A percentile compares a stretch with the other conserved stretches of the same genome.
Conservation (phyloP, 176 grass and related monocot genomes). For the Tuctoria greenei region DNA sequence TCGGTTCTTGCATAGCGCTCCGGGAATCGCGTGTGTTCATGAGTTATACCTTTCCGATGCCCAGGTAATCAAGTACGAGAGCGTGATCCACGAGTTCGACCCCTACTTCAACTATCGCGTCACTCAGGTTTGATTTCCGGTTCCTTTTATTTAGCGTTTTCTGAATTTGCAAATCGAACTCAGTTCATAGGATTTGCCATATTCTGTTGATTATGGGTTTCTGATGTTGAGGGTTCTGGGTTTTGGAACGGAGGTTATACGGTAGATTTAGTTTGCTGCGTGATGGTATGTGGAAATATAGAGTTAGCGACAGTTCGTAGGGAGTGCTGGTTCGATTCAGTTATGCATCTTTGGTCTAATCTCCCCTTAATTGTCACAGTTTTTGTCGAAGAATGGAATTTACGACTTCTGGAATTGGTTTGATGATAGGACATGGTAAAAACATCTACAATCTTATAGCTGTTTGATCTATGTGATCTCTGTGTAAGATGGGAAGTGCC, state of each 20-base stretch:
- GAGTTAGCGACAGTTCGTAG: background rate
- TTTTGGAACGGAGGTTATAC: slow-evolving; percentile 31
- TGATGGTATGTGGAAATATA: slow-evolving; percentile 1
- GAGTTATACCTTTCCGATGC: background rate
- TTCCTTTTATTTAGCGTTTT: background rate
- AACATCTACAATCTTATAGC: background rate
- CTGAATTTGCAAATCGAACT: background rate
- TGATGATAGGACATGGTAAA: slow-evolving; percentile 97
- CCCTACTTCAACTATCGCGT: slow-evolving; percentile 99
- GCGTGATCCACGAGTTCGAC: slow-evolving; percentile 99
- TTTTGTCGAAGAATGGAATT: slow-evolving; percentile 97
- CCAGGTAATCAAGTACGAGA: slow-evolving; percentile 99
- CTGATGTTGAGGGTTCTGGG: slow-evolving; percentile 35
- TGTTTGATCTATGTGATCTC: background rate
- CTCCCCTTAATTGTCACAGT: slow-evolving; percentile 56
- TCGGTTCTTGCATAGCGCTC: background rate
- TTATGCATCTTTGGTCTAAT: slow-evolving; percentile 14
- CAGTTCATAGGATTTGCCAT: background rate
- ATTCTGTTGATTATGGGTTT: background rate
- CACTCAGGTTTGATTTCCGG: slow-evolving; percentile 67
- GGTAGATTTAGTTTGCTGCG: slow-evolving; percentile 29
- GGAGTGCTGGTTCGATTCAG: background rate
- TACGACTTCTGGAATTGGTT: slow-evolving; percentile 99
- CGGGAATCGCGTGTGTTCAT: slow-evolving; percentile 1
- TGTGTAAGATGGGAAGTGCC: background rate